phyloP scores from a whole-genome alignment of 495 filamentous ascomycete genomes.

The Penicillium taxi region DNA sequence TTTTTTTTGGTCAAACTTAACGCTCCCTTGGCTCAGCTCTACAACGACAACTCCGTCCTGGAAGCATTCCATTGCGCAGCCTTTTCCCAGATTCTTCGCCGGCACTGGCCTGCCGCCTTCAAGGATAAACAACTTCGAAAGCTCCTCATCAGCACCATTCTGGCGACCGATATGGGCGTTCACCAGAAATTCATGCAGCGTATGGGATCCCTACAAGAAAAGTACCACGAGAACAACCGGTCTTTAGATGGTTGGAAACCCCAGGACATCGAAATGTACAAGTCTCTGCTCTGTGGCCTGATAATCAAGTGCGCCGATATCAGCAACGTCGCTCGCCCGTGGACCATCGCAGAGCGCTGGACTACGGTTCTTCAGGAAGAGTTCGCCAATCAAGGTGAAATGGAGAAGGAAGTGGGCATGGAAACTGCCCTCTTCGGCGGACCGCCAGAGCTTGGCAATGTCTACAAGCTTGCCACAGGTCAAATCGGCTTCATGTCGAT shows the following conservation, averaged over 20 bases:
- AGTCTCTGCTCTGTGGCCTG: conserved; percentile 72
- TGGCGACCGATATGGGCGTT: conserved; percentile 94
- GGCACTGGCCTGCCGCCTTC: conserved; percentile 83
- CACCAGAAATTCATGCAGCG: conserved; percentile 95
- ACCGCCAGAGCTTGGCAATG: conserved; percentile 71
- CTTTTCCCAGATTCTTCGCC: conserved; percentile 89
- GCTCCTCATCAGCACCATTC: conserved; percentile 88
- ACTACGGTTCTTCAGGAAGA: conserved; percentile 87
- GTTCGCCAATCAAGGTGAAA: conserved; percentile 82
- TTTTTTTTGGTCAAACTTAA: conserved; percentile 89
- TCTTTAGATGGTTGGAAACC: conserved; percentile 61
- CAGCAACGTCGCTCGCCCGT: conserved; percentile 88
- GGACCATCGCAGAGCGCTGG: conserved; percentile 76
- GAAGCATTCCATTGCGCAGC: conserved; percentile 98
- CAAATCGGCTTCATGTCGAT: conserved; percentile 95
- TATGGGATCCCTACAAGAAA: conserved; percentile 66
- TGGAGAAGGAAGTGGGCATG: conserved; percentile 84
- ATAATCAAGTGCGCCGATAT: conserved; percentile 98
- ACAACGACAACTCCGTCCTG: conserved; percentile 94
- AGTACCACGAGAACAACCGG: conserved; percentile 53
- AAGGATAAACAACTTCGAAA: conserved; percentile 66
- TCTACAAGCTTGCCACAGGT: conserved; percentile 72
- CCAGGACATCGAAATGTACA: conserved; percentile 61
- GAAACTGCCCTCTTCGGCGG: conserved; percentile 76
- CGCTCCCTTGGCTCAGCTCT: conserved; percentile 90